phyloP scores from a whole-genome alignment of 192 early-diverging fungal genomes.

The Backusella mclennaniae region DNA sequence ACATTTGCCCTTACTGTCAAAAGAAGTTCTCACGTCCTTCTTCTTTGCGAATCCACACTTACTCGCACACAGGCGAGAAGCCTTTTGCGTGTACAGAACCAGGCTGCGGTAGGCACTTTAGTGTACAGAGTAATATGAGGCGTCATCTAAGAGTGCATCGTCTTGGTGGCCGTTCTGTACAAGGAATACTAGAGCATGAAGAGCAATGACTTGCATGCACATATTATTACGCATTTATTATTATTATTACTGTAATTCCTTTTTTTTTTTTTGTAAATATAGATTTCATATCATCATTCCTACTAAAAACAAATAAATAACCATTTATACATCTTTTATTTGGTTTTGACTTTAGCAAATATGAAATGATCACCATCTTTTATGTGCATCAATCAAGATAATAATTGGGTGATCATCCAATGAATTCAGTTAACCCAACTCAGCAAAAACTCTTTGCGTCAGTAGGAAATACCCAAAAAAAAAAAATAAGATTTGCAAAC shows the following conservation, averaged over 20 bases:
- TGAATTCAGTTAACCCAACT: too few relatives aligned
- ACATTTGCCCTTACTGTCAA: slow-evolving; percentile 55
- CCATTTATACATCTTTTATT: too few relatives aligned
- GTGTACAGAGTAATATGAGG: slow-evolving; percentile 72
- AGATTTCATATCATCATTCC: not conserved
- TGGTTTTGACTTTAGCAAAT: too few relatives aligned
- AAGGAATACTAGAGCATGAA: not conserved
- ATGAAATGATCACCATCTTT: too few relatives aligned
- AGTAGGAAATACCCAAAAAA: too few relatives aligned
- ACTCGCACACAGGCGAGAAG: slow-evolving; percentile 76
- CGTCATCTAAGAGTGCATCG: slow-evolving; percentile 64
- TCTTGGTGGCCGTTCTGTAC: not conserved
- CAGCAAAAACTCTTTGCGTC: too few relatives aligned
- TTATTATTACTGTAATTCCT: too few relatives aligned
- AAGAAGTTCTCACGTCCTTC: slow-evolving; percentile 73
- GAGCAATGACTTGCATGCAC: not conserved
- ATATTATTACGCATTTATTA: too few relatives aligned
- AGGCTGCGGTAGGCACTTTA: slow-evolving; percentile 65
- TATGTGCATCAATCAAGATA: too few relatives aligned
- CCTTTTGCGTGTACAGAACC: slow-evolving; percentile 63
- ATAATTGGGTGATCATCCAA: too few relatives aligned
- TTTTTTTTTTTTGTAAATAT: not conserved
- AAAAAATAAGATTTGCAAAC: too few relatives aligned
- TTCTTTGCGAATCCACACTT: slow-evolving; percentile 66
- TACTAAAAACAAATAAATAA: too few relatives aligned